Conservation (phyloP, 1,284 basidiomycete species). For the Trichosporon ovoides region DNA sequence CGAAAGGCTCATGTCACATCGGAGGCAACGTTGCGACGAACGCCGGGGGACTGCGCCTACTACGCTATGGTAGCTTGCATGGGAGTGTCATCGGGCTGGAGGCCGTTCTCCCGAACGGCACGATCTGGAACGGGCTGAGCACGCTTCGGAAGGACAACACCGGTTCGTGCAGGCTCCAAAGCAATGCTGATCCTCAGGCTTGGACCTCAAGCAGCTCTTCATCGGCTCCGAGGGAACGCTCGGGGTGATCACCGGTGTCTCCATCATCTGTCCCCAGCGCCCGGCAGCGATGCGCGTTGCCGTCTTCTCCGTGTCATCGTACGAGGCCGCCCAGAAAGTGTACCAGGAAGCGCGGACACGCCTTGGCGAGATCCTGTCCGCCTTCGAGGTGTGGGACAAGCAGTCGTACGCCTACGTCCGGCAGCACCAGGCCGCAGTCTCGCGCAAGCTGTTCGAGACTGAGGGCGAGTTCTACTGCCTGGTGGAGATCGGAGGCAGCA, state of each 20-base stretch:
- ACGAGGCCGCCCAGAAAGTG: conserved; percentile 50
- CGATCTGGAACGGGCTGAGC: conserved; percentile 70
- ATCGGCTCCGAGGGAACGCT: conserved; percentile 96
- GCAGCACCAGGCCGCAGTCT: conserved; percentile 27
- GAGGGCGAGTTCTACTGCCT: conserved; percentile 74
- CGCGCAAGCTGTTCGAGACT: conserved; percentile 48
- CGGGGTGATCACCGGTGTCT: conserved; percentile 86
- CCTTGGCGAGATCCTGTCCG: conserved; percentile 86
- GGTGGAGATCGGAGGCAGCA: conserved; percentile 86
- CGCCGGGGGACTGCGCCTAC: conserved; percentile 80
- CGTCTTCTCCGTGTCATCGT: conserved; percentile 51
- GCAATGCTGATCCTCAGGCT: conserved; percentile 54
- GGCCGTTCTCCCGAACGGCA: conserved; percentile 88
- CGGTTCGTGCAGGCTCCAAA: conserved; percentile 52
- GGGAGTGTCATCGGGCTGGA: conserved; percentile 88
- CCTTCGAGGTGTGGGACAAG: conserved; percentile 84
- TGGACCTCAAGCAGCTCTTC: conserved; percentile 96
- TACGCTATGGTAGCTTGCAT: conserved; percentile 87
- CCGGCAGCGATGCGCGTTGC: conserved; percentile 57
- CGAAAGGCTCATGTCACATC: conserved; percentile 96
- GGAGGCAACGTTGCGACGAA: conserved; percentile 94
- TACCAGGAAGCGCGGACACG: conserved; percentile 55
- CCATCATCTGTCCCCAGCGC: conserved; percentile 81
- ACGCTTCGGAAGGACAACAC: conserved; percentile 88
- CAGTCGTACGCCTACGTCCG: conserved; percentile 71